phyloP scores from a whole-genome alignment of 495 filamentous ascomycete genomes.

The Hypoxylon perforatum region DNA sequence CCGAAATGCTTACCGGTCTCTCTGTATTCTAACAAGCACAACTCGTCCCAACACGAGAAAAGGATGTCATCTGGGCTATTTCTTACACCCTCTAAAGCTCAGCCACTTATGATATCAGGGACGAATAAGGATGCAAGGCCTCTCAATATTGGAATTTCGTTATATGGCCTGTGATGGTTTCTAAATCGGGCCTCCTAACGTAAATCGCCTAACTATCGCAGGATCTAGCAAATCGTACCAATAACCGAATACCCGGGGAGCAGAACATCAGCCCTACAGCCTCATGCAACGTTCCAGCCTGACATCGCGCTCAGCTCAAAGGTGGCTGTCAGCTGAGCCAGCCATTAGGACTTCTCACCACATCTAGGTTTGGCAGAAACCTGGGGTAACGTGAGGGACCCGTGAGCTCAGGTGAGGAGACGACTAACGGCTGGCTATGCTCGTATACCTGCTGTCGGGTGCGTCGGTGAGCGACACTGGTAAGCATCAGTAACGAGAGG shows the following conservation, averaged over 20 bases:
- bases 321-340: slow-evolving; percentile 18
- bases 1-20: slow-evolving; percentile 2
- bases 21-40: too few species aligned
- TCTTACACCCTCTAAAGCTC: slow-evolving; percentile 13
- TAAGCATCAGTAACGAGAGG: background rate
- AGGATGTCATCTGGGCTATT: slow-evolving; percentile 4
- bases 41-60: background rate
- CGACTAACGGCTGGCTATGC: background rate
- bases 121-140: slow-evolving; percentile 1
- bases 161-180: background rate
- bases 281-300: slow-evolving; percentile 36
- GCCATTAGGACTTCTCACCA: slow-evolving; percentile 3
- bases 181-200: background rate
- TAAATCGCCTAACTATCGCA: background rate
- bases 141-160: background rate
- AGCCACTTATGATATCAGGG: slow-evolving; percentile 12
- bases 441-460: slow-evolving; percentile 5
- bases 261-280: slow-evolving; percentile 30
- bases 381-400: slow-evolving; percentile 7
- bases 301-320: slow-evolving; percentile 2
- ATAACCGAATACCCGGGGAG: background rate
- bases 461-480: slow-evolving; percentile 6
- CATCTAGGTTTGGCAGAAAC: slow-evolving; percentile 7
- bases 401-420: background rate
- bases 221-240: slow-evolving; percentile 19